Evolutionary conservation across 495 filamentous ascomycete species (phyloP).

Genomic region (Durotheca rogersii): DNA sequence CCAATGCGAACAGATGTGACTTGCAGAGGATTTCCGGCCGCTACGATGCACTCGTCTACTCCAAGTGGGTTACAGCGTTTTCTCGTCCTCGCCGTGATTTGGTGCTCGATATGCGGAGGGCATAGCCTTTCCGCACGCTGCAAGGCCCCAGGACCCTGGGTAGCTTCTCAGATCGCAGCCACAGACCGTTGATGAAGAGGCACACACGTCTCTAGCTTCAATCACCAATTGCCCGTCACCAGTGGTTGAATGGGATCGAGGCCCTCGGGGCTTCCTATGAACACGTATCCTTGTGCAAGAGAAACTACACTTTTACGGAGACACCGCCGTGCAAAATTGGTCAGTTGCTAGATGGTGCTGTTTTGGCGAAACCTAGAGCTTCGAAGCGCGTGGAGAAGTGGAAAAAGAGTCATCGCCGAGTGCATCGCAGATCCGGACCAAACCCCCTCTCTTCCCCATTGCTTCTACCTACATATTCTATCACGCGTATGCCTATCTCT

Average conservation of each 20-base stretch:
- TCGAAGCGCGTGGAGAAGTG: slow-evolving; percentile 3
- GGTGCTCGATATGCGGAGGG: slow-evolving; percentile 24
- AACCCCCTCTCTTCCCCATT: too few species aligned
- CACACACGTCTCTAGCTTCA: too few species aligned
- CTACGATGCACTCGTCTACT: slow-evolving; percentile 22
- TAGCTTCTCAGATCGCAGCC: slow-evolving; percentile 21
- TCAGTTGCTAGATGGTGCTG: too few species aligned
- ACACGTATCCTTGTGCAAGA: slow-evolving; percentile 9
- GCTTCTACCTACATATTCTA: too few species aligned
- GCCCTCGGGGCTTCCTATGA: neutral
- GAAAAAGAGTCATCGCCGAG: slow-evolving; percentile 20
- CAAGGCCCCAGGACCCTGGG: slow-evolving; percentile 15
- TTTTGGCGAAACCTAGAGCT: neutral
- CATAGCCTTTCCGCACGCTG: slow-evolving; percentile 29
- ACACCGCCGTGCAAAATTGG: neutral
- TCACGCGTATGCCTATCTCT: slow-evolving; percentile 9
- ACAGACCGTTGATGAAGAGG: neutral
- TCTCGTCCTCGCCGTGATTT: slow-evolving; percentile 25
- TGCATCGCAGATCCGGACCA: too few species aligned
- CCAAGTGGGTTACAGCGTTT: slow-evolving; percentile 24
- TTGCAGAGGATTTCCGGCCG: slow-evolving; percentile 24
- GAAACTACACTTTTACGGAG: neutral
- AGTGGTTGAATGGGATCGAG: neutral
- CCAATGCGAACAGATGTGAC: slow-evolving; percentile 23
- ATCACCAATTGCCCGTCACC: neutral